phyloP scores from a whole-genome alignment of 176 grass and related monocot species.

The barley (Hordeum vulgare) region MorexV3_pseudomolecules_assembly NC_058522.1:46918093-46918592 shows the following conservation, averaged over 20 bases:
- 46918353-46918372: not conserved
- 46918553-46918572: conserved; percentile 9
- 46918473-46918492: conserved; percentile 22
- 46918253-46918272: not conserved
- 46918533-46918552: conserved; percentile 30
- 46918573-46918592: conserved; percentile 22
- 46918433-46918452: conserved; percentile 29
- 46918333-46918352: not conserved
- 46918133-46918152: no score
- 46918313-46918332: not conserved
- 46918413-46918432: not conserved
- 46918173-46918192: not conserved
- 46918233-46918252: not conserved
- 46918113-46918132: no score
- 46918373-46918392: not conserved
- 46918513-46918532: conserved; percentile 23
- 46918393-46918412: no score
- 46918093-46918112: not conserved
- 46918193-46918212: not conserved
- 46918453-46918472: conserved; percentile 38
- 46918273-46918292: not conserved
- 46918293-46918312: not conserved
- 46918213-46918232: not conserved
- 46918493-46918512: not conserved
- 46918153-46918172: no score